Conservation (phyloP, 78 protist species). For the Chrysochromulina parva region DNA sequence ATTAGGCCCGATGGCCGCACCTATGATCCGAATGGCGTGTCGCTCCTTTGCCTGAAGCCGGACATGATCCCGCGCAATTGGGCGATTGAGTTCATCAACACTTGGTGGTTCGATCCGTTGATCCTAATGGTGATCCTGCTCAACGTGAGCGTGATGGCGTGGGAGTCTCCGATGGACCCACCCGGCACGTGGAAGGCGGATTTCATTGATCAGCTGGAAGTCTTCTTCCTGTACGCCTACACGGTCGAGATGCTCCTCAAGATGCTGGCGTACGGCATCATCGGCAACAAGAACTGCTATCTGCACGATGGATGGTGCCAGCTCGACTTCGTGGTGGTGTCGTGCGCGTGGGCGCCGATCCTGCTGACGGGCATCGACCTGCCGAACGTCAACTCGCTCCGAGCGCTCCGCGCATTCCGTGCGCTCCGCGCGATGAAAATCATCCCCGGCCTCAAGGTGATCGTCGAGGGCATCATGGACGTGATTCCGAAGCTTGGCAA, state of each 20-base stretch:
- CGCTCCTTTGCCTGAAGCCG: too few species aligned
- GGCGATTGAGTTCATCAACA: background rate
- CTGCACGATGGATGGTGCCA: slow-evolving; percentile 18
- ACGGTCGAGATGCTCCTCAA: slow-evolving; percentile 21
- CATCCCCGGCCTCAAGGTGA: slow-evolving; percentile 15
- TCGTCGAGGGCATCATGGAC: background rate
- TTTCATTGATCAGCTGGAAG: background rate
- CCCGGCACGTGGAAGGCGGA: background rate
- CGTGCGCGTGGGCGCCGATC: background rate
- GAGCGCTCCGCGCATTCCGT: slow-evolving; percentile 57
- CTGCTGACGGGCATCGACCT: background rate
- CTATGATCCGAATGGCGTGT: too few species aligned
- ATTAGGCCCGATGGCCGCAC: too few species aligned
- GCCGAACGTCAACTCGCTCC: background rate
- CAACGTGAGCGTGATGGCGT: background rate
- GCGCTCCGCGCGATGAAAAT: slow-evolving; percentile 61
- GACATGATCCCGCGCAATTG: background rate
- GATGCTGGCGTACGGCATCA: slow-evolving; percentile 1
- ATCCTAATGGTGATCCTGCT: slow-evolving; percentile 31
- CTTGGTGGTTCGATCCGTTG: slow-evolving; percentile 11
- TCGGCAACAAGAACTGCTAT: background rate
- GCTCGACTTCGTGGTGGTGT: slow-evolving; percentile 19
- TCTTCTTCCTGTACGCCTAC: background rate
- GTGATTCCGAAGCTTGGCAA: slow-evolving; percentile 43
- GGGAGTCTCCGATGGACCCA: background rate